phyloP scores from a whole-genome alignment of 2,329 filamentous ascomycete genomes.

The Lojkania enalia region DNA sequence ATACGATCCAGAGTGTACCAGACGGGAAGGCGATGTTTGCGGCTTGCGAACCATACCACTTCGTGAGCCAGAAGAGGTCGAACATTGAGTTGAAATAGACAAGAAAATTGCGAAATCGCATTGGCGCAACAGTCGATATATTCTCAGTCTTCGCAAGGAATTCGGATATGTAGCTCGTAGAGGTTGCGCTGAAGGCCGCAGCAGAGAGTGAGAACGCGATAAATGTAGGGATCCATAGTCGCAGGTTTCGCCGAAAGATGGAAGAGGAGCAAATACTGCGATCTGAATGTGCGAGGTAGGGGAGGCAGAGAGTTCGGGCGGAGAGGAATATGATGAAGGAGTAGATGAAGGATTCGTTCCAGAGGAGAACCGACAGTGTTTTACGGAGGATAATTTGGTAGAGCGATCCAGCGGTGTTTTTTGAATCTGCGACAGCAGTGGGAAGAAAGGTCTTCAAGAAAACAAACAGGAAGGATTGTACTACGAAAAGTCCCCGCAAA shows the following conservation, averaged over 20 bases:
- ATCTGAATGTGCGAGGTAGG: constrained; percentile 46
- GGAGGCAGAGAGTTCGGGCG: constrained; percentile 48
- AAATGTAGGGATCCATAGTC: constrained; percentile 48
- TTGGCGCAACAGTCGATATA: constrained; percentile 38
- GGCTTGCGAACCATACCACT: constrained; percentile 44
- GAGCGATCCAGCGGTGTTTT: constrained; percentile 40
- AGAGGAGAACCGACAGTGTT: constrained; percentile 50
- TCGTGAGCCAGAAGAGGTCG: constrained; percentile 52
- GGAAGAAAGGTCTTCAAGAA: constrained; percentile 53
- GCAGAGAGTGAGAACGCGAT: constrained; percentile 47
- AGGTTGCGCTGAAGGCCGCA: constrained; percentile 37
- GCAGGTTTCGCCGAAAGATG: constrained; percentile 48
- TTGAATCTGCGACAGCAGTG: constrained; percentile 42
- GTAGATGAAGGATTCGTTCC: constrained; percentile 52
- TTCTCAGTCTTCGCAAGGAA: constrained; percentile 47
- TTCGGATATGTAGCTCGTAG: constrained; percentile 40
- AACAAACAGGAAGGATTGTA: constrained; percentile 50
- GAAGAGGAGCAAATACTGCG: constrained; percentile 44
- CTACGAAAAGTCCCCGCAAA: constrained; percentile 49
- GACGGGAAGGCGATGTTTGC: constrained; percentile 50
- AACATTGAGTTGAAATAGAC: constrained; percentile 53
- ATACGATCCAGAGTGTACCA: constrained; percentile 52
- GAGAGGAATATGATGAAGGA: constrained; percentile 53
- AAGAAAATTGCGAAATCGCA: constrained; percentile 43
- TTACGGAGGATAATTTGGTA: constrained; percentile 51